These are phyloP conservation scores for Flammula alnicola DNA, from an alignment of 1,284 basidiomycete species.

Conservation along the genomic window DNA sequence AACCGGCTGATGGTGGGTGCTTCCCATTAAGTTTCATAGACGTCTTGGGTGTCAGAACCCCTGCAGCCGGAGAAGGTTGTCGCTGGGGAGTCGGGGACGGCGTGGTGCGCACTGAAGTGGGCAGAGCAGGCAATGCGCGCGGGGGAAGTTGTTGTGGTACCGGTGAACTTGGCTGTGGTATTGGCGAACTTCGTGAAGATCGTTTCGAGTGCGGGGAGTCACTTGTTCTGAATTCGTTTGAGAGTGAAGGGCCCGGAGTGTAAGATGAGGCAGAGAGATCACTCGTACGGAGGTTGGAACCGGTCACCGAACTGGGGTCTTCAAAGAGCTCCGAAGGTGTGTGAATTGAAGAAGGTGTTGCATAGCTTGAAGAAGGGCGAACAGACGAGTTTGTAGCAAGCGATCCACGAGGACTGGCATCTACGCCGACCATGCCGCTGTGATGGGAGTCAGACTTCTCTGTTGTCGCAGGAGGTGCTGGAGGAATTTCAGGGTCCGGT, in stretches of 20 bases:
- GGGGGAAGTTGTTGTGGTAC: slow-evolving; percentile 29
- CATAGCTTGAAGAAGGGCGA: slow-evolving; percentile 32
- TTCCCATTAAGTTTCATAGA: slow-evolving; percentile 26
- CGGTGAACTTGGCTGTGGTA: too few species aligned
- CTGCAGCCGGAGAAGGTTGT: slow-evolving; percentile 28
- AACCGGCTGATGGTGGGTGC: slow-evolving; percentile 24
- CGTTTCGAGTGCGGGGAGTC: slow-evolving; percentile 31
- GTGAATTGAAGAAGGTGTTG: slow-evolving; percentile 31
- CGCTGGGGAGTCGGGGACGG: slow-evolving; percentile 40
- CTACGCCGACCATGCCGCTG: slow-evolving; percentile 20
- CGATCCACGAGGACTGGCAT: slow-evolving; percentile 34
- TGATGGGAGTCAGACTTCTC: slow-evolving; percentile 15
- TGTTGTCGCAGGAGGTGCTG: slow-evolving; percentile 16
- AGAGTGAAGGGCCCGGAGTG: slow-evolving; percentile 26
- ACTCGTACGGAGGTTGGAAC: slow-evolving; percentile 31
- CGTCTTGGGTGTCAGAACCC: slow-evolving; percentile 26
- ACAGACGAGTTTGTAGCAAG: slow-evolving; percentile 28
- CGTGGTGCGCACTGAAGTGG: slow-evolving; percentile 35
- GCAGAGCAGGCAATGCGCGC: slow-evolving; percentile 35
- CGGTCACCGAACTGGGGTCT: slow-evolving; percentile 26
- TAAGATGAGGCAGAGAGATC: slow-evolving; percentile 34
- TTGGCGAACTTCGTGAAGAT: slow-evolving; percentile 33
- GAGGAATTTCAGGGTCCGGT: slow-evolving; percentile 19
- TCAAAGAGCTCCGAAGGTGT: slow-evolving; percentile 38
- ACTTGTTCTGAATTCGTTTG: slow-evolving; percentile 26